Evolutionary conservation across 257 asterid species (phyloP).

Genomic region (Penstemon eatonii): DNA sequence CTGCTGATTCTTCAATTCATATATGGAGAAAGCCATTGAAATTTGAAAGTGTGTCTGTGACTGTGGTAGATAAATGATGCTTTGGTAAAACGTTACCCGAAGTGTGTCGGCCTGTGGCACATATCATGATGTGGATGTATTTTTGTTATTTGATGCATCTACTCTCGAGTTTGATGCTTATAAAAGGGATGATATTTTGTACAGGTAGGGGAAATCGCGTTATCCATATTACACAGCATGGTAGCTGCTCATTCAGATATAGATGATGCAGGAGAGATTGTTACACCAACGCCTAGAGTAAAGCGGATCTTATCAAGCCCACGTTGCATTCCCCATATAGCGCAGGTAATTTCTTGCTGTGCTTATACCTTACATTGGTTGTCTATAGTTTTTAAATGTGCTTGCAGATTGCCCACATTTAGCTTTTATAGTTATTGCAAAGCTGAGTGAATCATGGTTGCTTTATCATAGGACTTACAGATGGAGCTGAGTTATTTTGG

Average conservation of each 20-base stretch:
- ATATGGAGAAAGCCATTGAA: too few species aligned
- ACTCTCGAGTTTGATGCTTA: conserved; percentile 23
- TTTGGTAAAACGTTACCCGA: too few species aligned
- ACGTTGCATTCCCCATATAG: conserved; percentile 92
- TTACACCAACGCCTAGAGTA: conserved; percentile 96
- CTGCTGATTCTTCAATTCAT: too few species aligned
- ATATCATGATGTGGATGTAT: conserved; percentile 21
- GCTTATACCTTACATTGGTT: conserved; percentile 22
- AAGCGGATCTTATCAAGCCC: conserved; percentile 90
- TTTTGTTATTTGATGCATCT: conserved; percentile 14
- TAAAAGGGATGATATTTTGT: conserved; percentile 27
- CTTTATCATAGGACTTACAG: not conserved
- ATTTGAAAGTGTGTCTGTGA: too few species aligned
- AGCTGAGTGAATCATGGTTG: conserved; percentile 12
- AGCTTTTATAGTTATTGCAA: not conserved
- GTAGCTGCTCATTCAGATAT: conserved; percentile 96
- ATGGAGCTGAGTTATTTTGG: not conserved
- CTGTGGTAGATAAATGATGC: too few species aligned
- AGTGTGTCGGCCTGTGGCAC: not conserved
- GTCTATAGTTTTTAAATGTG: not conserved
- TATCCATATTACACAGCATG: conserved; percentile 93
- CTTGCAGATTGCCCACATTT: not conserved
- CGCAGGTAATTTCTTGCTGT: conserved; percentile 65
- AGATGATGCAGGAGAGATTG: conserved; percentile 99
- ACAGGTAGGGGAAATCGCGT: conserved; percentile 93